These are phyloP conservation scores for Populus hybrid DNA, from an alignment of 441 rosid species.

Conservation along the genomic window DNA sequence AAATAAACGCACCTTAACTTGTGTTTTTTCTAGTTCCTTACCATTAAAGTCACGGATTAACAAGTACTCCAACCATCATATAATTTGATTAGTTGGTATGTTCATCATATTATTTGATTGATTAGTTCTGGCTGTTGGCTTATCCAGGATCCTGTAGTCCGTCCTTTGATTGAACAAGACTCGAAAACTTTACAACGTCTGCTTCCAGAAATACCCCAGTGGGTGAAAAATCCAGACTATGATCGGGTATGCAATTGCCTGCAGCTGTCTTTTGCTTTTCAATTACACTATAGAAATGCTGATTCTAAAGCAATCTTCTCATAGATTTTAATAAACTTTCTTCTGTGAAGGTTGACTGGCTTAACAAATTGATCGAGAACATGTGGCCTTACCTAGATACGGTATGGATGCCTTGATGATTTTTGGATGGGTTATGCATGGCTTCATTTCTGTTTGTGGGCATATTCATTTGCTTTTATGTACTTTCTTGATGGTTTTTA, in stretches of 20 bases:
- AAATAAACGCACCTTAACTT: background rate
- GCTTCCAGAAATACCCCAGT: slow-evolving; percentile 90
- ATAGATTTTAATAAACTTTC: slow-evolving; percentile 15
- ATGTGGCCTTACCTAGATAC: slow-evolving; percentile 98
- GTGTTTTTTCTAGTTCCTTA: background rate
- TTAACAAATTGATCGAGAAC: slow-evolving; percentile 62
- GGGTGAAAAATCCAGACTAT: slow-evolving; percentile 93
- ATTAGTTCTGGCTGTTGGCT: background rate
- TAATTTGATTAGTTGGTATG: background rate
- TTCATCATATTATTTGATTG: background rate
- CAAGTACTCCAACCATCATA: background rate
- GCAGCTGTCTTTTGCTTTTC: slow-evolving; percentile 2
- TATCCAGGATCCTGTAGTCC: slow-evolving; percentile 67
- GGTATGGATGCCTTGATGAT: slow-evolving; percentile 38
- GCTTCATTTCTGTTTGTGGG: background rate
- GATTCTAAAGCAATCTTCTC: slow-evolving; percentile 15
- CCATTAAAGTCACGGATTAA: background rate
- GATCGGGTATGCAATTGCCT: slow-evolving; percentile 67
- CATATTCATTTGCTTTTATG: slow-evolving; percentile 5
- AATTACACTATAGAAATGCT: background rate
- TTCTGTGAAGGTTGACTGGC: slow-evolving; percentile 83
- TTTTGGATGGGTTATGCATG: background rate
- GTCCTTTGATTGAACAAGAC: slow-evolving; percentile 76
- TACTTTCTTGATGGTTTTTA: slow-evolving; percentile 16
- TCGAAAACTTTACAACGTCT: slow-evolving; percentile 64